A percentile compares a stretch with the other conserved stretches of the same genome.
Evolutionary conservation across 2,329 filamentous ascomycete species (phyloP).

Genomic region (Colletotrichum sp.): DNA sequence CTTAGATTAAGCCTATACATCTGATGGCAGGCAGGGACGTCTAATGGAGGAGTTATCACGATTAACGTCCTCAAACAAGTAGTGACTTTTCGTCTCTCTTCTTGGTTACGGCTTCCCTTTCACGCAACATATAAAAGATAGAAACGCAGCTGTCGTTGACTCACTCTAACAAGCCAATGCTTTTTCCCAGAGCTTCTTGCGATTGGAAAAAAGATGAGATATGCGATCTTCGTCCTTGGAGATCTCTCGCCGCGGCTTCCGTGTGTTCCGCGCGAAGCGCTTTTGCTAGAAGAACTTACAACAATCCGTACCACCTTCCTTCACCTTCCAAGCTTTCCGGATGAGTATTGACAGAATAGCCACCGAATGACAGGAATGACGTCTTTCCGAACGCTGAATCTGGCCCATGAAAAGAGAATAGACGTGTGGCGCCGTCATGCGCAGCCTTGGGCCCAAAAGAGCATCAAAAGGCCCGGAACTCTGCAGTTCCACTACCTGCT

Average conservation of each 20-base stretch:
- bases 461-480: background rate
- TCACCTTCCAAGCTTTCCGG: background rate
- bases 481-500: too few relatives aligned
- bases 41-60: accelerated
- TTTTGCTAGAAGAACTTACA: background rate
- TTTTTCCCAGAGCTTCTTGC: background rate
- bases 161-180: background rate
- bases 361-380: background rate
- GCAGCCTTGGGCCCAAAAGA: background rate
- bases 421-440: background rate
- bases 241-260: background rate
- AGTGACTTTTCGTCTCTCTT: accelerated
- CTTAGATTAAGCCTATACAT: background rate
- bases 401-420: accelerated
- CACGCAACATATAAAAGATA: background rate
- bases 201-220: background rate
- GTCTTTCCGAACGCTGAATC: background rate
- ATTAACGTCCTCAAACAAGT: background rate
- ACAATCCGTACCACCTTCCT: accelerated
- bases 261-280: background rate
- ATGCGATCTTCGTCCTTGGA: background rate
- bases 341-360: background rate
- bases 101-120: background rate
- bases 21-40: background rate
- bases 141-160: background rate